phyloP scores from a whole-genome alignment of 352 stramenopile species.

The Bremia lactucae region DNA sequence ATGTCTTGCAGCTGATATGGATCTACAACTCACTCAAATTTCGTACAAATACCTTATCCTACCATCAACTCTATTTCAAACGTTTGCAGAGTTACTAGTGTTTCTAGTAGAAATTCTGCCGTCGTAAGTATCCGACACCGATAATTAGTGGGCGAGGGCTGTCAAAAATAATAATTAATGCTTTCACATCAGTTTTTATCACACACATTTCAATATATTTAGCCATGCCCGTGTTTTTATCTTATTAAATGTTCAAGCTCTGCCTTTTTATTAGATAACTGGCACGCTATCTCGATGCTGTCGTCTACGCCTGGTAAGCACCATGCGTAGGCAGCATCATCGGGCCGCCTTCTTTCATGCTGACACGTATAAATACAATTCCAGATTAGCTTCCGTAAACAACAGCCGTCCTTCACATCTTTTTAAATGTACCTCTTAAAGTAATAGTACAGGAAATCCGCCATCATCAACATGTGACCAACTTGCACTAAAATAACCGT shows the following conservation, averaged over 20 bases:
- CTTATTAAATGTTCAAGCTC: constrained; percentile 10
- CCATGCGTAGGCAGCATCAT: constrained; percentile 87
- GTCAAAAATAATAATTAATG: too few species aligned
- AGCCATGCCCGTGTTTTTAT: constrained; percentile 15
- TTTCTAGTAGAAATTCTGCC: too few species aligned
- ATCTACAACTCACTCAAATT: too few species aligned
- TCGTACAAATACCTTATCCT: too few species aligned
- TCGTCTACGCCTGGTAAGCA: constrained; percentile 62
- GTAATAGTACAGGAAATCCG: constrained; percentile 99
- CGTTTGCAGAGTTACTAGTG: too few species aligned
- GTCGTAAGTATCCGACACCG: too few species aligned
- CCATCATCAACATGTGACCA: constrained; percentile 96
- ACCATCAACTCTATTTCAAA: too few species aligned
- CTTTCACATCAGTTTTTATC: too few species aligned
- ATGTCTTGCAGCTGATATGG: too few species aligned
- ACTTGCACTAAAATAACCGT: constrained; percentile 97
- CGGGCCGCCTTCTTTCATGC: constrained; percentile 80
- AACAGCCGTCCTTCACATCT: not conserved
- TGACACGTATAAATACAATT: constrained; percentile 16
- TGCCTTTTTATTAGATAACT: constrained; percentile 6
- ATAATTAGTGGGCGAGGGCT: too few species aligned
- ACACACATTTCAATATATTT: constrained; percentile 7
- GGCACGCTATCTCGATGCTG: constrained; percentile 13
- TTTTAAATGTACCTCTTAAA: constrained; percentile 76
- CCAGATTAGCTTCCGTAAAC: not conserved